Evolutionary conservation across 73 alveolate species (phyloP).

Genomic region (Paramecium sexaurelia): DNA sequence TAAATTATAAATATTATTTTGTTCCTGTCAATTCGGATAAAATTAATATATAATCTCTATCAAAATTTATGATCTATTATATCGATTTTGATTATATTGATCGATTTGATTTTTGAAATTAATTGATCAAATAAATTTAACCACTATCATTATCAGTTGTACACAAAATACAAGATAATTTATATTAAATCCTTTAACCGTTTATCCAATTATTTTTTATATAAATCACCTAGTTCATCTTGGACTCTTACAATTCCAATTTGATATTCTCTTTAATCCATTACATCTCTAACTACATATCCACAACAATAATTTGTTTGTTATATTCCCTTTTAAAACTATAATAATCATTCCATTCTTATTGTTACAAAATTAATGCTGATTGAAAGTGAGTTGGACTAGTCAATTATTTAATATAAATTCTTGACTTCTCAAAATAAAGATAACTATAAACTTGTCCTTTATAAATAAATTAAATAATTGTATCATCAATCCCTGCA

Average conservation of each 20-base stretch:
- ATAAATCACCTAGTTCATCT: background rate
- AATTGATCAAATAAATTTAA: background rate
- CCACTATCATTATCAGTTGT: conserved; percentile 32
- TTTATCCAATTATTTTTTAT: background rate
- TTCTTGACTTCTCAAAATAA: background rate
- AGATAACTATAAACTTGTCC: background rate
- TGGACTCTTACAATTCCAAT: background rate
- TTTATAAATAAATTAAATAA: background rate
- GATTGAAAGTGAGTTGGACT: background rate
- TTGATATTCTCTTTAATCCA: background rate
- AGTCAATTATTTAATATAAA: background rate
- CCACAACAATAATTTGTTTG: background rate
- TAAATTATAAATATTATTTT: background rate
- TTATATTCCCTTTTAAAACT: background rate
- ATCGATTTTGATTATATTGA: background rate
- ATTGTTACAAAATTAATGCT: background rate
- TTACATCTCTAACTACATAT: background rate
- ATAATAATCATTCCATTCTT: conserved; percentile 16
- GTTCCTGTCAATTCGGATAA: background rate
- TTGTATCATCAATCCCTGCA: background rate
- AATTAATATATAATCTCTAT: background rate
- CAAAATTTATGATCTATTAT: background rate
- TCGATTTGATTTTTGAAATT: background rate
- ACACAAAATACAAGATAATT: background rate
- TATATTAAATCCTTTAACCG: background rate